Conservation (phyloP, 805 yeast genomes). For the Metschnikowia reukaufii region DNA sequence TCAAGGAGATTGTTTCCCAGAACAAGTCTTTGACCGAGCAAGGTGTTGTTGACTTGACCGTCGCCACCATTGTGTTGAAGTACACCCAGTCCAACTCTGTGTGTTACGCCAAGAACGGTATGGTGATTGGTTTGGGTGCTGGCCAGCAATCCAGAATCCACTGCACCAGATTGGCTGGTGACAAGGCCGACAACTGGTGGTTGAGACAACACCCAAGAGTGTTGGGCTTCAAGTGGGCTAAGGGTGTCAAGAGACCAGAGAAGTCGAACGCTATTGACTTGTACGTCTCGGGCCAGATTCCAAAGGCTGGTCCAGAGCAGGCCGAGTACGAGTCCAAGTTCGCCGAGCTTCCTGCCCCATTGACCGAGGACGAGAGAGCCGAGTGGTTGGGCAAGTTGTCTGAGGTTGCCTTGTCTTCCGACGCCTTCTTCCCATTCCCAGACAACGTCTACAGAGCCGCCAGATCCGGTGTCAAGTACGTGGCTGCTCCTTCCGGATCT, state of each 20-base stretch:
- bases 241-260: constrained; percentile 97
- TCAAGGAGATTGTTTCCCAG: constrained; percentile 86
- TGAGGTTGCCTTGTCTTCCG: constrained; percentile 91
- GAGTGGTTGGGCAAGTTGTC: constrained; percentile 82
- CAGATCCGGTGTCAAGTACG: constrained; percentile 90
- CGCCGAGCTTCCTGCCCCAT: constrained; percentile 76
- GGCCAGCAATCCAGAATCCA: constrained; percentile 99
- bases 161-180: constrained; percentile 99
- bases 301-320: constrained; percentile 88
- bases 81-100: constrained; percentile 99
- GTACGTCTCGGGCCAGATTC: constrained; percentile 88
- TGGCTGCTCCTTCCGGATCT: constrained; percentile 97
- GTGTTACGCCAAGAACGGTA: constrained; percentile 97
- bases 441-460: constrained; percentile 98
- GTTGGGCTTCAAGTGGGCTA: constrained; percentile 92
- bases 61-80: constrained; percentile 95
- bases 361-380: constrained; percentile 76
- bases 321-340: constrained; percentile 90
- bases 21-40: constrained; percentile 88
- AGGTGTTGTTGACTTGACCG: constrained; percentile 90
- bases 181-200: constrained; percentile 99
- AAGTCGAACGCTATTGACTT: constrained; percentile 97
- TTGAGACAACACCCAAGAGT: constrained; percentile 97
- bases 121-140: constrained; percentile 99
- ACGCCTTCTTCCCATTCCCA: constrained; percentile 99